These are phyloP conservation scores for Yamadazyma trypodendri DNA, from an alignment of 1,139 yeast genomes.

Conservation along the genomic window DNA sequence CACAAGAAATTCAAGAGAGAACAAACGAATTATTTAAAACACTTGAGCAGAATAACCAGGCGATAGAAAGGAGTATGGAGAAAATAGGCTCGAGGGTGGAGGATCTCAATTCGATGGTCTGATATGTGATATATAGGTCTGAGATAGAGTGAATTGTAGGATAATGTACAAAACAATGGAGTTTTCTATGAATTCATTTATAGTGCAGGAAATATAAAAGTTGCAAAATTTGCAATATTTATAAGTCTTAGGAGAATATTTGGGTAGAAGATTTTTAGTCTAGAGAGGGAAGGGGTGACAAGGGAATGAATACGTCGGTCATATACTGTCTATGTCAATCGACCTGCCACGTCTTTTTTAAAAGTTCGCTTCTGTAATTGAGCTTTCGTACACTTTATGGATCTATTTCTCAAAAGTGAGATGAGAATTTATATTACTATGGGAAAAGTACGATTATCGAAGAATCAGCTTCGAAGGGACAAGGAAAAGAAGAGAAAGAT, in stretches of 20 bases:
- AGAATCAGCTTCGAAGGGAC: constrained; percentile 66
- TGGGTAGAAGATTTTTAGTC: no score
- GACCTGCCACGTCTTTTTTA: no score
- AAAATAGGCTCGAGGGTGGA: constrained; percentile 21
- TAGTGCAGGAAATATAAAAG: neutral
- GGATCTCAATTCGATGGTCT: no score
- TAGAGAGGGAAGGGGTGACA: neutral
- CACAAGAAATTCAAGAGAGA: constrained; percentile 46
- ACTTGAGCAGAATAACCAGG: constrained; percentile 30
- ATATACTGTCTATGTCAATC: no score
- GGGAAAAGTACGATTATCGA: constrained; percentile 36
- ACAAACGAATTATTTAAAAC: constrained; percentile 30
- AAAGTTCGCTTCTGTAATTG: neutral
- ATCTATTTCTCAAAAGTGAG: neutral
- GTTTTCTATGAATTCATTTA: no score
- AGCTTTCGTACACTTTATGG: no score
- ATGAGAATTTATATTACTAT: constrained; percentile 11
- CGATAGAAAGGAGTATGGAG: constrained; percentile 28
- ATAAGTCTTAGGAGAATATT: no score
- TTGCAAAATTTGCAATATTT: neutral
- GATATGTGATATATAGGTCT: no score
- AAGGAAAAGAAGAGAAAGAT: constrained; percentile 50
- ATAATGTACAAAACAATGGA: no score
- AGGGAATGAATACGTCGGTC: no score
- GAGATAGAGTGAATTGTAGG: no score